Evolutionary conservation across 176 grass and related monocot species (phyloP), one percentile per base, ranked within the genome.

Genomic region (Musa itinerans): DNA sequence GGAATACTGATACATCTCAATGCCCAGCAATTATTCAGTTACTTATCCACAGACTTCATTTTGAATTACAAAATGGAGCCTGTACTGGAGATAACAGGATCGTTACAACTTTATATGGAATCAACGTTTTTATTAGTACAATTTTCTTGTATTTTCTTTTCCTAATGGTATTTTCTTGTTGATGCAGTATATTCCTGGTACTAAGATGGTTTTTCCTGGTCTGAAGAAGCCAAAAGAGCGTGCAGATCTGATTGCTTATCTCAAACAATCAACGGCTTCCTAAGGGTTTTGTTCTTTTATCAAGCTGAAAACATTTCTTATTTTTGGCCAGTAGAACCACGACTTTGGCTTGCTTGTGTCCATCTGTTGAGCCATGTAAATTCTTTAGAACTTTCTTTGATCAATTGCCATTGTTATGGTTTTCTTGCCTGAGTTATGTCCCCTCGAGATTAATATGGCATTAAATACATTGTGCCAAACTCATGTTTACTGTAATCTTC

Each of bases 191-290:
- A 96, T 96, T 81, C 92, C 92, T 88, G 92, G 92, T 82, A 96
- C 92, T 34, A 96, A 96, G 92, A 96, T 92, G 92, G 92, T 96
- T 24, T 96, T 96, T 68, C 92, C 92, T 67, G 92, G 92, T 19
- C 78, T 96, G 87, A 96, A 96, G 83, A 96, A 96, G 24, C 92
- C 89, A 0, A 83, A 96, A 77, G 92, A 96, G 7, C 92, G 85
- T 68, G 89, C 87, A 73, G 87, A 96, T 77, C 89, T 96, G 65
- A 92, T 96, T 24, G 71, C 89, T 0, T 96, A 92, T 82, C 89
- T 92, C 61, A 96, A 92, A 87, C 68, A 96, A 52, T 81, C 89
- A 8, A 88, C 92, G 52, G 75, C 83, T 4, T 29, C 55, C 2
- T 63, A 23, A 76, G 27, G 49, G 34, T 43, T 43, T 43, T 43